Percentiles rank a stretch among this genome's conserved stretches.
Conservation (phyloP, 2,329 filamentous ascomycete genomes). For the Talaromyces sp. region DNA sequence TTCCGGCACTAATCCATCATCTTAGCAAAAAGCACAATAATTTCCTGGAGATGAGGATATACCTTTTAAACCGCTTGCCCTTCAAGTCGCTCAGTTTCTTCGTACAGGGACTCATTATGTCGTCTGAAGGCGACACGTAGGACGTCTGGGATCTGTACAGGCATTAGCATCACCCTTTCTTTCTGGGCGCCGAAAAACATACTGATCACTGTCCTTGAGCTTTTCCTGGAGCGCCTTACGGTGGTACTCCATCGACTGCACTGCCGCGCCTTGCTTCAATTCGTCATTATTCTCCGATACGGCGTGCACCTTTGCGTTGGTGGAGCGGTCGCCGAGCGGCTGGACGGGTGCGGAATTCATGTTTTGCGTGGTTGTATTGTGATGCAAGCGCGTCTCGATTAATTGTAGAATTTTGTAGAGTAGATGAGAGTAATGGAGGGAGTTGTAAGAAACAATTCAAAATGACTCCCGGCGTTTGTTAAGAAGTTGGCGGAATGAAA, state of each 20-base stretch:
- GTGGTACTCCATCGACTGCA: conserved; percentile 39
- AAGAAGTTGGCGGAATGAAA: conserved; percentile 12
- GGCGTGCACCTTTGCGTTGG: conserved; percentile 35
- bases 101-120: conserved; percentile 46
- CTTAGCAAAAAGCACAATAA: neutral
- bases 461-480: neutral
- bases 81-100: conserved; percentile 47
- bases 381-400: neutral
- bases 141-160: conserved; percentile 22
- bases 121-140: conserved; percentile 46
- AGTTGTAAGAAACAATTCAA: neutral
- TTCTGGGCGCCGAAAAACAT: conserved; percentile 12
- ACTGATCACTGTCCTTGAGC: conserved; percentile 35
- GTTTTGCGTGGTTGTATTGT: conserved; percentile 20
- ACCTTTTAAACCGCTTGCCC: conserved; percentile 46
- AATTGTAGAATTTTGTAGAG: neutral
- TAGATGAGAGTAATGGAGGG: neutral
- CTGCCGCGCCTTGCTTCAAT: conserved; percentile 23
- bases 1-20: conserved; percentile 25
- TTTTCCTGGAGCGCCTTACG: conserved; percentile 38
- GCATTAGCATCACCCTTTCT: neutral
- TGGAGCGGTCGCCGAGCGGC: conserved; percentile 35
- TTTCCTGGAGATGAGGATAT: conserved; percentile 11
- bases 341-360: conserved; percentile 18
- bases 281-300: conserved; percentile 19